Evolutionary conservation across 306 rosid species (phyloP).

Genomic region (Nissolia schottii): DNA sequence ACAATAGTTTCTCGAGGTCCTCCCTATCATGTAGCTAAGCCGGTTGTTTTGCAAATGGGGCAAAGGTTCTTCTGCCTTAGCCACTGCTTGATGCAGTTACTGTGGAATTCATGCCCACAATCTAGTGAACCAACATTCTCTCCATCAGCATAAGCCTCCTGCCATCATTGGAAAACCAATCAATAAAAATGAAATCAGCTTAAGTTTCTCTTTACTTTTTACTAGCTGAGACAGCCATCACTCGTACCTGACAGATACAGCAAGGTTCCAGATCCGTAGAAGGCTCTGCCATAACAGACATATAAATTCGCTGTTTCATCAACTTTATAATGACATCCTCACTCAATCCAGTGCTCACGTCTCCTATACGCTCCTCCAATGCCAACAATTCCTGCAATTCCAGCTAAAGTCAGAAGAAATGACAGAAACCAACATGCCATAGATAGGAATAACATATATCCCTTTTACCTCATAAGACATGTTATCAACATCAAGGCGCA

Average conservation of each 20-base stretch:
- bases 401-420: slow-evolving; percentile 23
- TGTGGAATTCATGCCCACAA: slow-evolving; percentile 88
- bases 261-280: slow-evolving; percentile 63
- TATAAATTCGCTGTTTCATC: slow-evolving; percentile 50
- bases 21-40: slow-evolving; percentile 50
- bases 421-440: slow-evolving; percentile 2
- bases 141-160: slow-evolving; percentile 69
- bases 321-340: slow-evolving; percentile 53
- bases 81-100: slow-evolving; percentile 81
- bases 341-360: slow-evolving; percentile 71
- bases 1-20: no score
- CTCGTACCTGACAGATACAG: slow-evolving; percentile 77
- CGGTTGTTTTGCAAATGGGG: slow-evolving; percentile 85
- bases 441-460: slow-evolving; percentile 16
- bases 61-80: slow-evolving; percentile 79
- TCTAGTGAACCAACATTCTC: slow-evolving; percentile 67
- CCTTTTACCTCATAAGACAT: slow-evolving; percentile 83
- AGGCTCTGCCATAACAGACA: slow-evolving; percentile 27
- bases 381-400: slow-evolving; percentile 76
- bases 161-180: slow-evolving; percentile 19
- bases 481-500: slow-evolving; percentile 96
- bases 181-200: slow-evolving; percentile 1
- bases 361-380: slow-evolving; percentile 83
- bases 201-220: neutral
- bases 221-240: neutral